Evolutionary conservation across 257 asterid species (phyloP), one percentile per base, ranked within the genome.

Genomic region (Plectranthus barbatus): DNA sequence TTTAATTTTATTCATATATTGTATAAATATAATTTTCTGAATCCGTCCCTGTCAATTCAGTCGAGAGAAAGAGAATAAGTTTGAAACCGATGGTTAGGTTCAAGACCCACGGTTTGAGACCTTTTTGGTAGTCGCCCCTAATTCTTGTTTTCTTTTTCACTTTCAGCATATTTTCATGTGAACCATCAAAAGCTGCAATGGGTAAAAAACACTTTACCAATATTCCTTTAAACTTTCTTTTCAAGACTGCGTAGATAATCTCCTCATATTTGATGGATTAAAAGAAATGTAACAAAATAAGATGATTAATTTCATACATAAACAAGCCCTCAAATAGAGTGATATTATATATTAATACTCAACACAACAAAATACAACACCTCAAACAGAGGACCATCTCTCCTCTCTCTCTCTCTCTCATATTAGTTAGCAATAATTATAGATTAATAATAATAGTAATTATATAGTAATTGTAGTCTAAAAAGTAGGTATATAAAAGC

Each of bases 251-350:
- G 54, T 54, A 42, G 17, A 55, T 66, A 52, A 13, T 1, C 4
- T 1, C 4, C 4, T 23, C 29, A 23, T n/a, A 23, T 23, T 23
- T 23, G 29, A 23, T 23, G 1, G 29, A 23, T 1, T 1, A 23
- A 23, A 23, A 4, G 29, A 4, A 23, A 23, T 23, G 4, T 23
- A 0, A 34, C 8, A 34, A 34, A 40, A 40, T 40, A 37, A 9
- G 4, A 9, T 37, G 12, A 11, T 9, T 37, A 2, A 37, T 9
- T 37, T 9, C n/a, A 37, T 36, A 36, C 4, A 41, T 15, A 72
- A 56, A 50, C 42, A 71, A 29, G 20, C 49, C 72, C 72, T 64
- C 18, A 8, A 64, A 58, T 42, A 72, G 76, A 65, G 76, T 64
- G 67, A 59, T n/a, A 34, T 19, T 42, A n/a, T 42, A 42, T 42